A percentile compares a stretch with the other conserved stretches of the same genome.
Evolutionary conservation across 2,329 filamentous ascomycete species (phyloP).

Genomic region (Colletotrichum sp.): DNA sequence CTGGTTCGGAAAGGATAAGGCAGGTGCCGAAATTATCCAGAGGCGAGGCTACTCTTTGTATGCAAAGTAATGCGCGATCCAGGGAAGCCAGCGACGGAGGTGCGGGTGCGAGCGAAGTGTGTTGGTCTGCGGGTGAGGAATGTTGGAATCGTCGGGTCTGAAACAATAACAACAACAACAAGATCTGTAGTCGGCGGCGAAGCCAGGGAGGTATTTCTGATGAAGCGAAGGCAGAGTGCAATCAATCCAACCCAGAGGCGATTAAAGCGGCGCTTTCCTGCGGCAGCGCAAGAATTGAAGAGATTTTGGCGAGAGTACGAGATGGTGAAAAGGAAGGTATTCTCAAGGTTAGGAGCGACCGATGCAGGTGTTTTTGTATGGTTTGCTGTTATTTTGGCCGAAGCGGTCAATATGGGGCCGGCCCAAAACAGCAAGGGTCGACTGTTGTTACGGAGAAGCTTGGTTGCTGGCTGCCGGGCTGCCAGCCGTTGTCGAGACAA

Average conservation of each 20-base stretch:
- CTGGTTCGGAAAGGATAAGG: constrained; percentile 4
- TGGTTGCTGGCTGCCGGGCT: constrained; percentile 18
- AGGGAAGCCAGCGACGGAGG: not conserved
- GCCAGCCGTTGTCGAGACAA: constrained; percentile 22
- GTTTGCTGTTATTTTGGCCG: constrained; percentile 20
- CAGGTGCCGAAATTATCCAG: constrained; percentile 13
- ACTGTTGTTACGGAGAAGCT: constrained; percentile 11
- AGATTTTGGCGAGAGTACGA: not conserved
- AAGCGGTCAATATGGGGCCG: constrained; percentile 19
- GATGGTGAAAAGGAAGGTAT: constrained; percentile 21
- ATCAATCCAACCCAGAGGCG: not conserved
- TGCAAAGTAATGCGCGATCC: constrained; percentile 17
- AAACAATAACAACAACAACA: constrained; percentile 22
- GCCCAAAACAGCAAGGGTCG: constrained; percentile 21
- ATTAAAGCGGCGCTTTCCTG: not conserved
- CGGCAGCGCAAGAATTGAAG: not conserved
- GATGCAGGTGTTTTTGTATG: constrained; percentile 23
- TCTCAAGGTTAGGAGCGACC: constrained; percentile 5
- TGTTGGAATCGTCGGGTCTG: constrained; percentile 16
- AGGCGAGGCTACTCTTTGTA: constrained; percentile 18
- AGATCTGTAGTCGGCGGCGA: not conserved
- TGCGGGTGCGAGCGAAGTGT: not conserved
- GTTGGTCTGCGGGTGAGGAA: constrained; percentile 2
- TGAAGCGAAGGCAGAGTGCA: not conserved
- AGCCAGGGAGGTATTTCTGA: not conserved